Base-by-base conservation (phyloP, 306 rosid species). In the Oemleria cerasiformis region DNA sequence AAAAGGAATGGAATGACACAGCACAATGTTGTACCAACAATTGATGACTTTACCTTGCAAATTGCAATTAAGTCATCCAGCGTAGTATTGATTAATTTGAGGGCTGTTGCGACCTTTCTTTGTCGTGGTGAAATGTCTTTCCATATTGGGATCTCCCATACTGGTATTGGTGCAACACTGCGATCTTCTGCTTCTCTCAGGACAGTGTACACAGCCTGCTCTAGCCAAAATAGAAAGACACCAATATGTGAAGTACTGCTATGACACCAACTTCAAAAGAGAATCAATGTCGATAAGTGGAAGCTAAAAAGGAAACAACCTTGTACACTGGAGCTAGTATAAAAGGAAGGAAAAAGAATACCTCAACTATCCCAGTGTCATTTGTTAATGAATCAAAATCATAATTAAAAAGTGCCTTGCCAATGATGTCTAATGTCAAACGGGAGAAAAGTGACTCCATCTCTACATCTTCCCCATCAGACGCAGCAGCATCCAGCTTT, bases 101-200 rank as follows among this genome's bases (percentile, higher is more conserved):
- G 92, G 64, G 99, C 91, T n/a, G 82, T 82, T 47, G 93, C 34
- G 54, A 94, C 99, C 75, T 85, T 91, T 79, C 72, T 89, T 74
- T 89, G 97, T 65, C 88, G 87, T 13, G 99, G 99, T 69, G 97
- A 94, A 83, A 94, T 82, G 75, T 94, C 99, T 82, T 89, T 94
- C 99, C 99, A 94, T 66, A 94, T 84, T 66, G 97, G 99, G 71
- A 94, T 88, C 67, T 94, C 96, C 97, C 99, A 94, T 17, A 89
- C 12, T 23, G 99, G 99, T 80, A 94, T 91, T 49, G 97, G 97
- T 36, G 97, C 68, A 50, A 85, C 76, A 73, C 99, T 94, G 25
- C 99, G 95, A 81, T 86, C 92, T 85, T 94, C 99, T 80, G 99
- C 97, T 86, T 94, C 99, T 78, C 97, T 85, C 79, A 94, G 82